These are phyloP conservation scores for Solanum microdontum DNA, from an alignment of 257 asterid species.

Conservation along the genomic window DNA sequence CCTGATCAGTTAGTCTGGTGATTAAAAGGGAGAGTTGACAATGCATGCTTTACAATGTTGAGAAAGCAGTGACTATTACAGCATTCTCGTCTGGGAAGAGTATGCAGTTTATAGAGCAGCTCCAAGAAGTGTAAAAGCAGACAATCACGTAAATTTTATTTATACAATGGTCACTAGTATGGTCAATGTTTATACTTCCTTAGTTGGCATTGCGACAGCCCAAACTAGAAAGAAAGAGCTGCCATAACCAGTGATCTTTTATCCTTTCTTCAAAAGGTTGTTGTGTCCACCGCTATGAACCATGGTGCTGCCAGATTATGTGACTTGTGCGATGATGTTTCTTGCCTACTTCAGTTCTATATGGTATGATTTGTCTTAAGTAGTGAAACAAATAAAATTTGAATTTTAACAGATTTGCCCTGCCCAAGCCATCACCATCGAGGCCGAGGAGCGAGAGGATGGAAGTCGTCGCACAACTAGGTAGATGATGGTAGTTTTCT, in stretches of 20 bases:
- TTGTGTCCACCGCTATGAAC: not conserved
- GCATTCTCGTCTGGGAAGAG: not conserved
- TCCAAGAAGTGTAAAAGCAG: not conserved
- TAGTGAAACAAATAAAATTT: not conserved
- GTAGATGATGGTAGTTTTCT: slow-evolving; percentile 6
- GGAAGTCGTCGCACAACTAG: slow-evolving; percentile 97
- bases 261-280: not conserved
- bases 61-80: not conserved
- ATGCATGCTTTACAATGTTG: not conserved
- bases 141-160: not conserved
- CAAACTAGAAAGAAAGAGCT: not conserved
- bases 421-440: slow-evolving; percentile 93
- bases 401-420: slow-evolving; percentile 54
- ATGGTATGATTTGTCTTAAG: not conserved
- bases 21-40: not conserved
- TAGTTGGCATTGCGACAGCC: not conserved
- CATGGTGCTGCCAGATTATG: not conserved
- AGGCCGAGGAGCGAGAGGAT: slow-evolving; percentile 95
- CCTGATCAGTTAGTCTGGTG: not conserved
- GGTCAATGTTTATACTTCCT: not conserved
- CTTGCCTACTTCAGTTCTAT: not conserved
- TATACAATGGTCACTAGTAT: not conserved
- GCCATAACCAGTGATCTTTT: not conserved
- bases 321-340: not conserved
- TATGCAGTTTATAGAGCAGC: not conserved